Evolutionary conservation across 441 rosid species (phyloP).

Genomic region (Adansonia madagascariensis): DNA sequence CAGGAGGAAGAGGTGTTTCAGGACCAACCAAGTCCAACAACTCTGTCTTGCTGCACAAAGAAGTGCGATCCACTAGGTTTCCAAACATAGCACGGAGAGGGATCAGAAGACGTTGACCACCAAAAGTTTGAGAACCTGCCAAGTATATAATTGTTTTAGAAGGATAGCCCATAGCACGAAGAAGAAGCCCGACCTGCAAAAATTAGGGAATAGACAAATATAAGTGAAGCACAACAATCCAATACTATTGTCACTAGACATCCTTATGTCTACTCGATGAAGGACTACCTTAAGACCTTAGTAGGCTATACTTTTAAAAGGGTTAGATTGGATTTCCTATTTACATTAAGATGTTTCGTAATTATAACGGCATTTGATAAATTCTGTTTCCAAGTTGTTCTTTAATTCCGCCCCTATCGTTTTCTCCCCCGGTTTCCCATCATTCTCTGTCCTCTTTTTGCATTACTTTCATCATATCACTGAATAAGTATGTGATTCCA

Average conservation of each 20-base stretch:
- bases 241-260: not conserved
- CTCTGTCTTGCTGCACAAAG: constrained; percentile 74
- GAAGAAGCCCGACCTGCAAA: constrained; percentile 92
- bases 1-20: constrained; percentile 66
- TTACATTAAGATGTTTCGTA: not conserved
- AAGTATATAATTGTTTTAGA: constrained; percentile 81
- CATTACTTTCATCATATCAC: not conserved
- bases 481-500: constrained; percentile 9
- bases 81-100: constrained; percentile 95
- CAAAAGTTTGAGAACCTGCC: constrained; percentile 93
- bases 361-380: not conserved
- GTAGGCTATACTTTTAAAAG: not conserved
- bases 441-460: no score
- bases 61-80: constrained; percentile 77
- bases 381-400: not conserved
- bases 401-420: not conserved
- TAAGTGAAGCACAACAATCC: constrained; percentile 12
- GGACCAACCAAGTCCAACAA: constrained; percentile 82
- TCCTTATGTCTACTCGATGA: not conserved
- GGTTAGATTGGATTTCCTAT: not conserved
- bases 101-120: constrained; percentile 90
- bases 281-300: not conserved
- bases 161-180: constrained; percentile 90
- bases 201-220: constrained; percentile 27
- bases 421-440: not conserved